Evolutionary conservation across 768 basidiomycete genomes (phyloP).

Genomic region (Austroboletus festivus): DNA sequence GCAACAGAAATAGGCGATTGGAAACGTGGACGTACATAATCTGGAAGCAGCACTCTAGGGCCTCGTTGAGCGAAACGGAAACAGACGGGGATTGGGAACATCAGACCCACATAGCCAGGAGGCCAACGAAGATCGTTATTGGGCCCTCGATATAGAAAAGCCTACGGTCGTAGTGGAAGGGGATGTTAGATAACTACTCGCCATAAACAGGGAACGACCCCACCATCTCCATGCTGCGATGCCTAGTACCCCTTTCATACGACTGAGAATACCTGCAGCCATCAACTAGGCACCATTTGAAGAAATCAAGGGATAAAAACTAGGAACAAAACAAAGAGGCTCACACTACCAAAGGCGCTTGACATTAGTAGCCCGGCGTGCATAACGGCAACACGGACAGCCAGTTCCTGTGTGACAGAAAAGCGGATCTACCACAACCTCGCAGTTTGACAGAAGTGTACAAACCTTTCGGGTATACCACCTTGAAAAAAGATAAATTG

Average conservation of each 20-base stretch:
- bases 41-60: conserved; percentile 53
- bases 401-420: not conserved
- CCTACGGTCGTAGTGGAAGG: conserved; percentile 37
- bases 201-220: not conserved
- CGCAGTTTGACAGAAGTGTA: not conserved
- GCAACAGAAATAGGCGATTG: not conserved
- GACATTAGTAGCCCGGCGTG: not conserved
- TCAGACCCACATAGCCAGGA: conserved; percentile 45
- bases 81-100: not conserved
- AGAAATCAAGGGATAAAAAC: not conserved
- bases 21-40: conserved; percentile 54
- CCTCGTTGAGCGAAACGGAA: not conserved
- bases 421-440: too few species aligned
- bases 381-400: not conserved
- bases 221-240: not conserved
- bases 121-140: conserved; percentile 58
- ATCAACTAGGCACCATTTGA: not conserved
- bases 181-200: not conserved
- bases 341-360: not conserved
- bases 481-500: conserved; percentile 34
- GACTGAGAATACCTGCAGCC: not conserved
- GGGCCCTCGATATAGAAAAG: conserved; percentile 71
- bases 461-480: conserved; percentile 25
- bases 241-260: not conserved
- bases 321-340: not conserved